These are phyloP conservation scores for Colletotrichum ledebouriae DNA, from an alignment of 2,329 filamentous ascomycete genomes.

Conservation along the genomic window DNA sequence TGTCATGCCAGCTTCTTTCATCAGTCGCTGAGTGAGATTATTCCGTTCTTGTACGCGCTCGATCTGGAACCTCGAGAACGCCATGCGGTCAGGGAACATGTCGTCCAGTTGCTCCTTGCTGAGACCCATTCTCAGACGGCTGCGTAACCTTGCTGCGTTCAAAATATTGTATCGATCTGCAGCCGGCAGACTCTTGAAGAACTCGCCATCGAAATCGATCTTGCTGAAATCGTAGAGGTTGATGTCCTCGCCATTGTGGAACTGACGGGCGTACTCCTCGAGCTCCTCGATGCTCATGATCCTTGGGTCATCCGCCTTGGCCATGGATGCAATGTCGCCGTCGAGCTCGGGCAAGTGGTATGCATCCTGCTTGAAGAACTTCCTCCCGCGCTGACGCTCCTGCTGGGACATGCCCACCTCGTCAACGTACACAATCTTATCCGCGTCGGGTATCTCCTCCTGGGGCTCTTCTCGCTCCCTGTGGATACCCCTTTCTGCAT, in stretches of 20 bases:
- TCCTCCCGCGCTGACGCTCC: slow-evolving; percentile 80
- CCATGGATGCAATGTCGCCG: slow-evolving; percentile 85
- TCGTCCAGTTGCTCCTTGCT: slow-evolving; percentile 95
- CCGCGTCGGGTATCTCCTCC: slow-evolving; percentile 75
- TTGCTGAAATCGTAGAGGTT: slow-evolving; percentile 96
- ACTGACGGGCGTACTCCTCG: slow-evolving; percentile 93
- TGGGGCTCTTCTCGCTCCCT: slow-evolving; percentile 64
- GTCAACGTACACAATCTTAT: slow-evolving; percentile 88
- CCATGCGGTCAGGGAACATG: slow-evolving; percentile 99
- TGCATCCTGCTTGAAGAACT: slow-evolving; percentile 91
- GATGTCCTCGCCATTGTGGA: slow-evolving; percentile 92
- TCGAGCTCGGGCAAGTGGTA: slow-evolving; percentile 94
- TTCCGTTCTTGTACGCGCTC: slow-evolving; percentile 94
- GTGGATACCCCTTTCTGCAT: slow-evolving; percentile 59
- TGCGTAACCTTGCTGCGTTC: slow-evolving; percentile 90
- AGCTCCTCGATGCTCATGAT: slow-evolving; percentile 97
- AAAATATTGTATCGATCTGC: slow-evolving; percentile 97
- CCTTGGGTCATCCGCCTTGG: slow-evolving; percentile 88
- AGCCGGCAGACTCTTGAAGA: slow-evolving; percentile 91
- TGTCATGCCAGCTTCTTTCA: slow-evolving; percentile 94
- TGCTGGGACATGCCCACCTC: slow-evolving; percentile 84
- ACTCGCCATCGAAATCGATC: slow-evolving; percentile 96
- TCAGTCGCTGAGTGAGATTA: slow-evolving; percentile 91
- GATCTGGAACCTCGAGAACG: slow-evolving; percentile 95
- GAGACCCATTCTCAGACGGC: slow-evolving; percentile 92